Percentiles rank a stretch among this genome's conserved stretches.
Conservation (phyloP, 495 filamentous ascomycete genomes). For the Podospora anserina region DNA sequence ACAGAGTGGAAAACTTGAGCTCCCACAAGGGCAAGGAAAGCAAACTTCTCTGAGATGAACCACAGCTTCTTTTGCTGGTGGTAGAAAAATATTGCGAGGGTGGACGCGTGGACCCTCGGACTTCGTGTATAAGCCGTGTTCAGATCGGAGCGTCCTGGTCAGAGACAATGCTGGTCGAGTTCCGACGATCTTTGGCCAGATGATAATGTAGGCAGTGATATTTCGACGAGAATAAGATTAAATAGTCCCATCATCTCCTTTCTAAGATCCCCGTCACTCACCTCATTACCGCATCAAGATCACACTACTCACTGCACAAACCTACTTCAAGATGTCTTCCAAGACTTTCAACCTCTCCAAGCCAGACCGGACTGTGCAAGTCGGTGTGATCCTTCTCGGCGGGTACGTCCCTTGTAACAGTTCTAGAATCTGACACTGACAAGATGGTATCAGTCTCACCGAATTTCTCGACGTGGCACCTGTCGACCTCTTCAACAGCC, state of each 20-base stretch:
- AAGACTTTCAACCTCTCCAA: conserved; percentile 1
- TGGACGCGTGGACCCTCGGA: background rate
- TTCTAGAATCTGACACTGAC: background rate
- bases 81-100: background rate
- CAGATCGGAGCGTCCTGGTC: background rate
- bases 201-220: no score
- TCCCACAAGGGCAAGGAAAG: background rate
- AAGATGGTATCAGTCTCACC: conserved; percentile 4
- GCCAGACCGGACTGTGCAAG: background rate
- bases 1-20: background rate
- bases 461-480: conserved; percentile 24
- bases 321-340: background rate
- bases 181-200: background rate
- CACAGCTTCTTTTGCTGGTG: background rate
- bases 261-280: background rate
- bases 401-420: background rate
- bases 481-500: conserved; percentile 23
- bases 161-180: background rate
- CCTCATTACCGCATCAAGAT: background rate
- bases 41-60: background rate
- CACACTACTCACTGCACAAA: background rate
- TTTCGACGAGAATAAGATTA: background rate
- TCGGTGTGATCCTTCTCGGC: conserved; percentile 6
- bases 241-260: background rate
- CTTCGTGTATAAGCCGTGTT: background rate